Conservation (phyloP, 306 rosid genomes). For the Fagus sylvatica region DNA sequence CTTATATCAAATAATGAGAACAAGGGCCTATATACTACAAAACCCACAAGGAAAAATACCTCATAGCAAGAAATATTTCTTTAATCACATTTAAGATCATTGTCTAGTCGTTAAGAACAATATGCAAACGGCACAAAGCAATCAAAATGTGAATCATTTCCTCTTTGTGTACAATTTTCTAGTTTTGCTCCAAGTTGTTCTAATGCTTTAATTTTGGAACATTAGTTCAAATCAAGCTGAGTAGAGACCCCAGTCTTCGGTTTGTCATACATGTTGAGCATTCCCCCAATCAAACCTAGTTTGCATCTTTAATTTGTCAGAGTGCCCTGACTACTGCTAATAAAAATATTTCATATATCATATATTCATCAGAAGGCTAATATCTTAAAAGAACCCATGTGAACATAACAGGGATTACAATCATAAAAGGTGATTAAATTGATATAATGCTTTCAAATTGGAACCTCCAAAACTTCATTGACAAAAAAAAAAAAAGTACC, state of each 20-base stretch:
- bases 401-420: neutral
- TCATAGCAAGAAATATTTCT: neutral
- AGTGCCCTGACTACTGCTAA: neutral
- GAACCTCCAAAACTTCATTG: conserved; percentile 10
- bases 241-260: neutral
- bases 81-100: neutral
- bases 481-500: conserved; percentile 19
- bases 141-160: neutral
- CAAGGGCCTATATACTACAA: no score
- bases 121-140: neutral
- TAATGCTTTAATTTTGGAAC: neutral
- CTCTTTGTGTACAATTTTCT: neutral
- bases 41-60: no score
- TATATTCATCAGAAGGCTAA: neutral
- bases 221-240: neutral
- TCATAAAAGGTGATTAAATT: neutral
- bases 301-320: neutral
- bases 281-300: neutral
- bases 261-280: neutral
- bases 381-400: neutral
- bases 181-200: neutral
- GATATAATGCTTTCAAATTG: conserved; percentile 5
- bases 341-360: neutral
- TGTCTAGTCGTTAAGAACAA: neutral
- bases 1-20: neutral